Evolutionary conservation across 495 filamentous ascomycete genomes (phyloP), one percentile per base, ranked within the genome.

Genomic region (Trypethelium eluteriae): DNA sequence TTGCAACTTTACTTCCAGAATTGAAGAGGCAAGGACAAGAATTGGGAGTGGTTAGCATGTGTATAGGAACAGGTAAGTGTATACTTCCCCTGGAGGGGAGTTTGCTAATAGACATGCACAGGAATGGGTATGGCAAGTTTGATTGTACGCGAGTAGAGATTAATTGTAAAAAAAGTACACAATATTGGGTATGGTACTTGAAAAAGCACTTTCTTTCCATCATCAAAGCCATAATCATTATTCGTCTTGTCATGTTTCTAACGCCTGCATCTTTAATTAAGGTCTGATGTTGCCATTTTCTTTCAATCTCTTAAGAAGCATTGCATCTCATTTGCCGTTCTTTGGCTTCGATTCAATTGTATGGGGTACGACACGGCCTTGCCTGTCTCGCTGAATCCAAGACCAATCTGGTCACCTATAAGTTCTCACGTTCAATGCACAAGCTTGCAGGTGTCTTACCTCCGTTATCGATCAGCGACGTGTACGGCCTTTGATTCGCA

Each of bases 71-170:
- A n/a, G 53, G 53, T 59, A 10, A 59, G 53, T 9, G 32, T 59
- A 5, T 34, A 5, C 32, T 9, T 59, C 3, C 32, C 14, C 18
- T 18, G 53, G 11, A 18, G 14, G 14, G 53, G 14, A 59, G 53
- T 9, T 36, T 59, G 14, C 53, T 59, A 59, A 59, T 36, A 35
- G 53, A 35, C 36, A 7, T 59, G 25, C 10, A 34, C 53, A 59
- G 77, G 77, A 6, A 79, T 79, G 77, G 77, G 77, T 14, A 78
- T 78, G 77, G 77, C 77, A 57, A 79, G 76, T 68, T 74, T 79
- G 73, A 76, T 79, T 68, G 75, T 79, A 14, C 69, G 76, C 50
- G 77, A 79, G 66, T 79, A 69, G 62, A 41, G n/a, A 12, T 39
- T 16, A 16, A 9, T 38, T 62, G 18, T 18, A n/a, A 18, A 7